phyloP scores from a whole-genome alignment of 345 rosid species.

The Hibiscus trionum region DNA sequence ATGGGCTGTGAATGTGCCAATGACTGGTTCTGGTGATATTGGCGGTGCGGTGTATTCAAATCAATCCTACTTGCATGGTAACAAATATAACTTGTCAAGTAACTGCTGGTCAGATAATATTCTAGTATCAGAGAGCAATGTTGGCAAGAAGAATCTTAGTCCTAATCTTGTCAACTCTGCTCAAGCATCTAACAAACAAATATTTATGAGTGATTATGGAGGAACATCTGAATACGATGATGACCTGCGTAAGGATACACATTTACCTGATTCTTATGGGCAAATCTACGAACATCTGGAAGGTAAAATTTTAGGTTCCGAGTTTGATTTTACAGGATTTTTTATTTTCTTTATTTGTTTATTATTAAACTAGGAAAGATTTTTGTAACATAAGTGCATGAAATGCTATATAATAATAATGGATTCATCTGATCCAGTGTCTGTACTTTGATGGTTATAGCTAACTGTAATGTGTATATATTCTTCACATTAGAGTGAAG shows the following conservation, averaged over 20 bases:
- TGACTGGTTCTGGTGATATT: conserved; percentile 13
- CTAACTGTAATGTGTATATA: neutral
- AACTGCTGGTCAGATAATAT: conserved; percentile 14
- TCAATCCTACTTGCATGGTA: conserved; percentile 2
- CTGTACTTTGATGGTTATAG: neutral
- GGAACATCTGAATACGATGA: conserved; percentile 18
- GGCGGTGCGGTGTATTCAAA: conserved; percentile 7
- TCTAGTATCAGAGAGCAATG: conserved; percentile 14
- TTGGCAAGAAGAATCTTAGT: conserved; percentile 9
- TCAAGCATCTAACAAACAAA: conserved; percentile 15
- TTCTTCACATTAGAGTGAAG: neutral
- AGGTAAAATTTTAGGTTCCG: conserved; percentile 20
- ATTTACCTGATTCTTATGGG: conserved; percentile 5
- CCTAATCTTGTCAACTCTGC: neutral
- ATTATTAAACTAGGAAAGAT: neutral
- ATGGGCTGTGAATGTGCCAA: conserved; percentile 21
- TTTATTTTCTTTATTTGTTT: neutral
- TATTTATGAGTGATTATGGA: conserved; percentile 9
- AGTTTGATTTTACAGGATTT: conserved; percentile 8
- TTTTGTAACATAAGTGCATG: neutral
- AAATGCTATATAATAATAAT: neutral
- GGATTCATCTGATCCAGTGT: neutral
- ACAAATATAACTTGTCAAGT: conserved; percentile 8
- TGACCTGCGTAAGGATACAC: conserved; percentile 8
- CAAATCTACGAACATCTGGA: conserved; percentile 9